Evolutionary conservation across 805 yeast species (phyloP).

Genomic region (Metschnikowia bowlesiae): DNA sequence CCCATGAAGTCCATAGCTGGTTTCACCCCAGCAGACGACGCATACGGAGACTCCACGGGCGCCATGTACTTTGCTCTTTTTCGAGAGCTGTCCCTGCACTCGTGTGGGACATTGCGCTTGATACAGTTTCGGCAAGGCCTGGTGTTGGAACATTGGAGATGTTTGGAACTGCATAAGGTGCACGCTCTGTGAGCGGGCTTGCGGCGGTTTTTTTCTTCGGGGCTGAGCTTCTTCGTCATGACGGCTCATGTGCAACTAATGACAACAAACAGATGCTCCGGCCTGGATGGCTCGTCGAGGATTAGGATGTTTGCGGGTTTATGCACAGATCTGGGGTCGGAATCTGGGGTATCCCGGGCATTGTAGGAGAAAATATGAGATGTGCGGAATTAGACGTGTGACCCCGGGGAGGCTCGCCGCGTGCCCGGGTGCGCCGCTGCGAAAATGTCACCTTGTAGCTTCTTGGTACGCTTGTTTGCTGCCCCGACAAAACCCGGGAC

Average conservation of each 20-base stretch:
- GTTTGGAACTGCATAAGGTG: conserved; percentile 66
- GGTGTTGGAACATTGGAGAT: conserved; percentile 63
- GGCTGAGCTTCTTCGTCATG: conserved; percentile 62
- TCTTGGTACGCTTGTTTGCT: not conserved
- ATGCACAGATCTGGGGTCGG: conserved; percentile 1
- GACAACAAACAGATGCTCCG: not conserved
- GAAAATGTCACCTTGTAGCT: not conserved
- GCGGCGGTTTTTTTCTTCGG: conserved; percentile 48
- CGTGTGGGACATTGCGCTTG: conserved; percentile 52
- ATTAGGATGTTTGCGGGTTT: not conserved
- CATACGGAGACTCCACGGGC: not conserved
- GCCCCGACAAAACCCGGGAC: no score
- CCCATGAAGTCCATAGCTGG: not conserved
- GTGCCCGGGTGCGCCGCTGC: not conserved
- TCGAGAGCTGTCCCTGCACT: conserved; percentile 57
- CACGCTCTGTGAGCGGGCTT: conserved; percentile 70
- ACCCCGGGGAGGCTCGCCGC: conserved; percentile 4
- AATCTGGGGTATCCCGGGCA: conserved; percentile 23
- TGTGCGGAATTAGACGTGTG: not conserved
- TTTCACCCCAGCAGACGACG: not conserved
- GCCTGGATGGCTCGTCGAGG: not conserved
- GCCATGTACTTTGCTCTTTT: conserved; percentile 44
- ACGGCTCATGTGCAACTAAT: not conserved
- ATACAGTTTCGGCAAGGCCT: conserved; percentile 72
- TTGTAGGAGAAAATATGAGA: conserved; percentile 8